Evolutionary conservation across 345 rosid species (phyloP).

Genomic region (Eucalyptus pumila): DNA sequence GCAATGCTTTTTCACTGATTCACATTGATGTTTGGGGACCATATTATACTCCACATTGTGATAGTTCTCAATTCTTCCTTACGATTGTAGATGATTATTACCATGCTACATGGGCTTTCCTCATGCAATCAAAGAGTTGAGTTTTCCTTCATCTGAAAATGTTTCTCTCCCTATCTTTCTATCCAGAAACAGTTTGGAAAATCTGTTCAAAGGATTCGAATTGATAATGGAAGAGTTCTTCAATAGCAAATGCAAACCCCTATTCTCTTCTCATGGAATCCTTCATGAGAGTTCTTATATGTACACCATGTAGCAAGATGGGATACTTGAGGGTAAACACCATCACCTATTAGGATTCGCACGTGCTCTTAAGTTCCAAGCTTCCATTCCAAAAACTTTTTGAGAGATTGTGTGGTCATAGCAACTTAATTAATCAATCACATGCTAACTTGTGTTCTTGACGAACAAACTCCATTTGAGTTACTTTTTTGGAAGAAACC

Average conservation of each 20-base stretch:
- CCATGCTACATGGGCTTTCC: neutral
- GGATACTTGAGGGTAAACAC: neutral
- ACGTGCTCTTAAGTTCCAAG: too few relatives aligned
- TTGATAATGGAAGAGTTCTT: neutral
- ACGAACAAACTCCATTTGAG: neutral
- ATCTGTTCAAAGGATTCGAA: too few relatives aligned
- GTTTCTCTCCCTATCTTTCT: too few relatives aligned
- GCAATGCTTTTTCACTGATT: neutral
- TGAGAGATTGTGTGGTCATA: neutral
- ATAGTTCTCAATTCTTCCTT: neutral
- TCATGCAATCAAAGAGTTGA: neutral
- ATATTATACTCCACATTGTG: neutral
- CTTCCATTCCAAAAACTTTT: neutral
- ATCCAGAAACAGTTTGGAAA: neutral
- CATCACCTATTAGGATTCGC: fast-evolving
- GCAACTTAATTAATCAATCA: neutral
- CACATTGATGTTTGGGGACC: neutral
- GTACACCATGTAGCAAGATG: too few relatives aligned
- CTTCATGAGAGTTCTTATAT: neutral
- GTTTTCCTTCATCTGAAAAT: neutral
- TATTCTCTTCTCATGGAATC: neutral
- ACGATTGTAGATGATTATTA: neutral
- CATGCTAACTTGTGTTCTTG: neutral
- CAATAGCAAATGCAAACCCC: neutral
- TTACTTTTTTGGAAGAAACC: neutral